phyloP scores from a whole-genome alignment of 192 early-diverging fungal genomes.

The Dissophora ornata region DNA sequence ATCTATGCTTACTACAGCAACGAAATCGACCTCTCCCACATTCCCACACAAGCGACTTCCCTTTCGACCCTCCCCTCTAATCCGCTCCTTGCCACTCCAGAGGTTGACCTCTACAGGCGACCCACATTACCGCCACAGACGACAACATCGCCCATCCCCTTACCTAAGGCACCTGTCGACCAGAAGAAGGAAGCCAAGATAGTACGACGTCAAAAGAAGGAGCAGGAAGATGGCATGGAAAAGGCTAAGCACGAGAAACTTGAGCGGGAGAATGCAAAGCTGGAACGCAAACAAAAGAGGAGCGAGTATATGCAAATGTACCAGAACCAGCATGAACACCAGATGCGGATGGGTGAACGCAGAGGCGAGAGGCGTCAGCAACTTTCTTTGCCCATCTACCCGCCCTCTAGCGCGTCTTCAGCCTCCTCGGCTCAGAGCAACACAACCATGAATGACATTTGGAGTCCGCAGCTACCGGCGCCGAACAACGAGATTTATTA shows the following conservation, averaged over 20 bases:
- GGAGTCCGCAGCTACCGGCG: neutral
- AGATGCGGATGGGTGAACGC: constrained; percentile 10
- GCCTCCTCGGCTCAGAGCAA: neutral
- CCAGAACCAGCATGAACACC: constrained; percentile 31
- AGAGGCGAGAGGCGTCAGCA: constrained; percentile 30
- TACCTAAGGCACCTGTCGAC: neutral
- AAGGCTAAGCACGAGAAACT: constrained; percentile 3
- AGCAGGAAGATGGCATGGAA: constrained; percentile 6
- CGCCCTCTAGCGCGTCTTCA: neutral
- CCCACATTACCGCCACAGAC: constrained; percentile 24
- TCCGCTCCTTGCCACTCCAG: neutral
- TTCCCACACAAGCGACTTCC: neutral
- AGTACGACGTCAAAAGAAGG: constrained; percentile 3
- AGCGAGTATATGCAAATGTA: constrained; percentile 44
- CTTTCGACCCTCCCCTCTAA: neutral
- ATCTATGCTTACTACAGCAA: neutral
- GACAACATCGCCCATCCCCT: neutral
- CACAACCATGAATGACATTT: neutral
- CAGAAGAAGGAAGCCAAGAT: constrained; percentile 1
- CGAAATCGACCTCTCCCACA: neutral
- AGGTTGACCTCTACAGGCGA: constrained; percentile 34
- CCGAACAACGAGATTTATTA: constrained; percentile 33
- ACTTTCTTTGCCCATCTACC: constrained; percentile 31
- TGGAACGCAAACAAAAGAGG: constrained; percentile 35
- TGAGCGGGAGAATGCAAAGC: constrained; percentile 23